Base-by-base conservation (phyloP, 192 early-diverging fungal genomes). In the Podila minutissima region DNA sequence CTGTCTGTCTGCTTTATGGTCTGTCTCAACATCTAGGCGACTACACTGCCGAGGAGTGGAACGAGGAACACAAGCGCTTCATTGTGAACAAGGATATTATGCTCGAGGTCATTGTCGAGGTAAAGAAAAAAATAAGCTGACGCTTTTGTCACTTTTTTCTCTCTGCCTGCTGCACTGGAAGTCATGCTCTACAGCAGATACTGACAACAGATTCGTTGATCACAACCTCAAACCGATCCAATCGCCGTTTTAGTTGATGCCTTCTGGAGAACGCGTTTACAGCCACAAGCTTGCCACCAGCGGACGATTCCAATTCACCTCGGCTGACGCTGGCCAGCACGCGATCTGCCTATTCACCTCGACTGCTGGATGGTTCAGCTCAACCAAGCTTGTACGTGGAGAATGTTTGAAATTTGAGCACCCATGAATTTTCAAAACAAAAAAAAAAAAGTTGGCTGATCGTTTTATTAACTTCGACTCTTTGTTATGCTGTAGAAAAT, bases 301-400 rank as follows among this genome's bases (percentile, higher is more conserved):
- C 72, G 97, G 97, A 62, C 89, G 89, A 71, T 98, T 98, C 74
- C 92, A 92, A 37, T 99, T 99, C 75, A 96, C 95, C 6, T 91
- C 97, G n/a, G 87, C 92, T 13, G 93, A 94, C 66, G 86, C 93
- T 41, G 97, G 97, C 59, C 92, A 97, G 72, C 96, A 99, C 79
- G 83, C 88, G 19, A 95, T 99, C 64, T 99, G 98, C 83, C 83
- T 99, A 59, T 89, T 88, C 69, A 88, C 87, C 28, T 84, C 84
- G 5, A 83, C 86, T 15, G 86, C 87, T 35, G 84, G 88, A 7
- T 95, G 93, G 93, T 90, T 96, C 81, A 86, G 88, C 20, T 87
- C 88, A 20, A 83, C 86, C 49, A 88, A 89, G 72, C 89, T 88
- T 22, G 93, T 94, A 85, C 50, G 85, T 64, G 8, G 37, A 17